Base-by-base conservation (phyloP, 169 alveolate species). In the Eimeria zaria region DNA sequence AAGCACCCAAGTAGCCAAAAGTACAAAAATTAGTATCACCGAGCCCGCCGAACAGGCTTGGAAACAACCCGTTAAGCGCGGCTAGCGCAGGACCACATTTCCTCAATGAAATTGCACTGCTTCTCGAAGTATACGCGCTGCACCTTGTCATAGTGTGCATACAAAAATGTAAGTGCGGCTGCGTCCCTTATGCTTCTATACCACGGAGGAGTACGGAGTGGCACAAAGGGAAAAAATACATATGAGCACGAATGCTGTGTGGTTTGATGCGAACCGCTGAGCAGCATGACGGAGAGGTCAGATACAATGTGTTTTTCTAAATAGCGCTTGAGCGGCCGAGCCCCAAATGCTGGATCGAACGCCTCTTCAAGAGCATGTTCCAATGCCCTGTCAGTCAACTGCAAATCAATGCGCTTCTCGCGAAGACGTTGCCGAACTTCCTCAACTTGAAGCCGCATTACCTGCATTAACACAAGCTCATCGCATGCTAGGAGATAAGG, bases 271-370 rank as follows among this genome's bases (percentile, higher is more conserved):
- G 91, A 55, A 91, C 90, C 96, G 48, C 71, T 95, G 24, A 84
- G 95, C 18, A 87, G 60, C 91, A 71, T 69, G 33, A 62, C 85
- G 71, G 94, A 78, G 33, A 95, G 91, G 44, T 73, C 95, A 27
- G 97, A 85, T 51, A 95, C 97, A n/a, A 96, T 48, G 48, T 74
- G 92, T 20, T 80, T 80, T 67, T 92, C 97, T 12, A 95, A 24
- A 22, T 80, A 90, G 18, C 97, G 95, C 36, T 85, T 88, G 46
- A 95, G 97, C 39, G 97, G 97, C 36, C 97, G 71, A 7, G 97
- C 97, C 36, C 97, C 97, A 36, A 71, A 95, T 30, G 89, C 97
- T 5, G 97, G 97, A 71, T 91, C 94, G 81, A 76, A 95, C 44
- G 96, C 96, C 18, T 89, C 91, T 60, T 76, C 85, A 20, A 73